These are phyloP conservation scores for Elaphomyces granulatus DNA, from an alignment of 495 filamentous ascomycete species.

Conservation along the genomic window DNA sequence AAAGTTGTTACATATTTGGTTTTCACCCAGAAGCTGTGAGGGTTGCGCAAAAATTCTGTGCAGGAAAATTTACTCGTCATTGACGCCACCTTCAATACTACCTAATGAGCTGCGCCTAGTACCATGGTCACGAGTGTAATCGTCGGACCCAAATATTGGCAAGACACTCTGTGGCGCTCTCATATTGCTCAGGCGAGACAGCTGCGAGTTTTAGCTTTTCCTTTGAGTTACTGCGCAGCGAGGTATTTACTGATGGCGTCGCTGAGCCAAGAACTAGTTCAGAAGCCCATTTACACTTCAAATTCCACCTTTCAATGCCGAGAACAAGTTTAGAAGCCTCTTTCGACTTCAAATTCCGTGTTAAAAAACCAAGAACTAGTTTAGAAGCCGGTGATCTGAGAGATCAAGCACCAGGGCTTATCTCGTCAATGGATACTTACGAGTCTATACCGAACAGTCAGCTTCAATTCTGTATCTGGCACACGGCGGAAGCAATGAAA, in stretches of 20 bases:
- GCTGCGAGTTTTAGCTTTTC: not conserved
- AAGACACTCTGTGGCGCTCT: constrained; percentile 1
- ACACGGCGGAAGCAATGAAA: not conserved
- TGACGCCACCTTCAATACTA: constrained; percentile 1
- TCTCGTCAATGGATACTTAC: not conserved
- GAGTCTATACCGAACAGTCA: not conserved
- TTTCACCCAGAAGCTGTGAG: constrained; percentile 1
- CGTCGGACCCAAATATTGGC: not conserved
- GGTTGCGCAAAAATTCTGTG: constrained; percentile 1
- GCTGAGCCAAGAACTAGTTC: no score
- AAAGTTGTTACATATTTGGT: constrained; percentile 1
- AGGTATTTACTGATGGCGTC: not conserved
- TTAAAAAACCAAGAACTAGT: no score
- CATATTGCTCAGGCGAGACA: not conserved
- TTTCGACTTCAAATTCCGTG: no score
- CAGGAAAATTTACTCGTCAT: not conserved
- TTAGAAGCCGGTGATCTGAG: no score
- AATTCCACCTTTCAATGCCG: no score
- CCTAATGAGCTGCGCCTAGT: not conserved
- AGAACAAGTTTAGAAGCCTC: no score
- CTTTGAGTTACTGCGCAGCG: not conserved
- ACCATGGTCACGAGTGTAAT: not conserved
- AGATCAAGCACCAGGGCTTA: not conserved
- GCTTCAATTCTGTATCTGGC: not conserved
- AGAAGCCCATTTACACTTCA: no score